Conservation (phyloP, 2,329 filamentous ascomycete genomes). For the Aureobasidium pullulans region DNA sequence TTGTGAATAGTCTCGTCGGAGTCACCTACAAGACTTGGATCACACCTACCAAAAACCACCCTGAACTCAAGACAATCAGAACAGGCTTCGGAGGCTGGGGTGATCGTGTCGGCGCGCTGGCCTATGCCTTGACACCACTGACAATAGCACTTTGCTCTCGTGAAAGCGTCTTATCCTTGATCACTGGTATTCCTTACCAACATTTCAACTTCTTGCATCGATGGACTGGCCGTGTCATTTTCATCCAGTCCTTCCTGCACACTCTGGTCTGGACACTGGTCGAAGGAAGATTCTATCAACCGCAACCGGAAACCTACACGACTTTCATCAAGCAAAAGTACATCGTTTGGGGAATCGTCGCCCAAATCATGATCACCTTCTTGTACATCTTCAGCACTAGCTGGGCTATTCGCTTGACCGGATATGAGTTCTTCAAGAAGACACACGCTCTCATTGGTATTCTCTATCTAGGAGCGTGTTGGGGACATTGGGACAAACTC, state of each 20-base stretch:
- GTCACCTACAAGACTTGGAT: slow-evolving; percentile 63
- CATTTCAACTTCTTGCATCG: slow-evolving; percentile 72
- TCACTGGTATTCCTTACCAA: slow-evolving; percentile 69
- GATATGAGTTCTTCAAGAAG: slow-evolving; percentile 73
- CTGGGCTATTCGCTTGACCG: slow-evolving; percentile 56
- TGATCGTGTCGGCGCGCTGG: slow-evolving; percentile 62
- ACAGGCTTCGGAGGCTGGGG: slow-evolving; percentile 60
- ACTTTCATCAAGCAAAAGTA: slow-evolving; percentile 58
- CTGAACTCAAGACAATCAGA: slow-evolving; percentile 55
- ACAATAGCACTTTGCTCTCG: slow-evolving; percentile 60
- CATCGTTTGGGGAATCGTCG: slow-evolving; percentile 66
- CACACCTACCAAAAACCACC: slow-evolving; percentile 55
- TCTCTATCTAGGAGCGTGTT: slow-evolving; percentile 67
- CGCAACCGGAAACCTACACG: slow-evolving; percentile 54
- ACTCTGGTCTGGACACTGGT: slow-evolving; percentile 65
- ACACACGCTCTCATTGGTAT: slow-evolving; percentile 65
- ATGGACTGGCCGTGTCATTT: slow-evolving; percentile 68
- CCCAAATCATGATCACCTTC: slow-evolving; percentile 56
- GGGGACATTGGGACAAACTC: slow-evolving; percentile 64
- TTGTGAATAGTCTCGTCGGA: slow-evolving; percentile 45
- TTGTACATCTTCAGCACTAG: slow-evolving; percentile 54
- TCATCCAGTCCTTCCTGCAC: slow-evolving; percentile 59
- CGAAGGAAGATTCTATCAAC: slow-evolving; percentile 60
- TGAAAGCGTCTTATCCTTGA: slow-evolving; percentile 60
- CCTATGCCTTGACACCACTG: slow-evolving; percentile 67